A percentile compares a stretch with the other conserved stretches of the same genome.
Evolutionary conservation across 1,284 basidiomycete genomes (phyloP).

Genomic region (Leccinum fuscescens): DNA sequence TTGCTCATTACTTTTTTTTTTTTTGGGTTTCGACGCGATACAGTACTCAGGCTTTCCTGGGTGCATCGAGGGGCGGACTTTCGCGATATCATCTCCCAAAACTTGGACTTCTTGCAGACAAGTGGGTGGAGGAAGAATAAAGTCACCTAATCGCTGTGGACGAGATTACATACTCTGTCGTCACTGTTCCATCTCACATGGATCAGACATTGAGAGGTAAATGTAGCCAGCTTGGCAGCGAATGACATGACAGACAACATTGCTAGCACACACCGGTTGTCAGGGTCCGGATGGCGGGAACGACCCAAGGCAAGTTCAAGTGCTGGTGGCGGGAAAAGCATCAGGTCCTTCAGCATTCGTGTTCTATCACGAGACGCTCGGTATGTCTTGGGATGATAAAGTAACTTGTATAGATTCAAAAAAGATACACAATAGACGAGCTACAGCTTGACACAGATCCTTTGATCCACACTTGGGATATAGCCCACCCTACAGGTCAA

Average conservation of each 20-base stretch:
- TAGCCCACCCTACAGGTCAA: conserved; percentile 18
- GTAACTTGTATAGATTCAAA: neutral
- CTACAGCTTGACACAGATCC: conserved; percentile 18
- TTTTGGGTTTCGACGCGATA: neutral
- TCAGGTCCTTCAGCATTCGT: neutral
- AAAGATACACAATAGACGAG: neutral
- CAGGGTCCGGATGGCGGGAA: conserved; percentile 35
- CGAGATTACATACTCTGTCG: neutral
- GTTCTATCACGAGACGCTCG: neutral
- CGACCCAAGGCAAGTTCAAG: neutral
- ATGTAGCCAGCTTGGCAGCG: conserved; percentile 34
- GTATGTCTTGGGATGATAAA: conserved; percentile 2
- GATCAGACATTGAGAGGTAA: neutral
- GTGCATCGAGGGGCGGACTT: conserved; percentile 53
- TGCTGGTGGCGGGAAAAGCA: neutral
- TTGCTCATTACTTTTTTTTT: conserved; percentile 6
- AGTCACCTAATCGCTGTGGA: neutral
- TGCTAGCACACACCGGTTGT: conserved; percentile 35
- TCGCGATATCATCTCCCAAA: conserved; percentile 63
- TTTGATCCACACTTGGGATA: conserved; percentile 16
- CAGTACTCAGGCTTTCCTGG: conserved; percentile 65
- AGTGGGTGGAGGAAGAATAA: conserved; percentile 72
- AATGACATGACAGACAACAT: conserved; percentile 25
- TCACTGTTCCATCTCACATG: conserved; percentile 2
- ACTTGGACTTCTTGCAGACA: conserved; percentile 69